These are phyloP conservation scores for Bjerkandera adusta DNA, from an alignment of 1,284 basidiomycete species.

Conservation along the genomic window DNA sequence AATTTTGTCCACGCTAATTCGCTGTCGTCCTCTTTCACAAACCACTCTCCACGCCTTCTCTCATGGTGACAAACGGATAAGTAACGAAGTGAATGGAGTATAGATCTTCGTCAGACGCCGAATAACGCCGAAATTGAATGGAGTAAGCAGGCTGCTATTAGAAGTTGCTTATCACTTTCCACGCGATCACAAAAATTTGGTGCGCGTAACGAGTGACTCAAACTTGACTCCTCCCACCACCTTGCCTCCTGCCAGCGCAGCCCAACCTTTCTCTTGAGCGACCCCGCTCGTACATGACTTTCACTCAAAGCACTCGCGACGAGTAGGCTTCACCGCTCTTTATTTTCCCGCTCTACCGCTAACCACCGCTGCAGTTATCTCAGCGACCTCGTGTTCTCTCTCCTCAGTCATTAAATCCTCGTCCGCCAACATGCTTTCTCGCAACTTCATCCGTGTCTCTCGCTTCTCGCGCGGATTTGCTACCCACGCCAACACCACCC, in stretches of 20 bases:
- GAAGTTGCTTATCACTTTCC: neutral
- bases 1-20: no score
- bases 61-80: no score
- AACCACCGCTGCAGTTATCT: constrained; percentile 56
- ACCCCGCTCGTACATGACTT: constrained; percentile 67
- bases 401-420: constrained; percentile 54
- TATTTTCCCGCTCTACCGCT: neutral
- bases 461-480: constrained; percentile 59
- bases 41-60: no score
- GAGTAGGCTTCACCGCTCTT: constrained; percentile 49
- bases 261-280: constrained; percentile 21
- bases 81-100: no score
- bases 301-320: constrained; percentile 82
- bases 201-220: constrained; percentile 10
- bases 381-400: constrained; percentile 83
- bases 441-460: constrained; percentile 48
- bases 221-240: constrained; percentile 15
- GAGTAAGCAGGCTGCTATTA: no score
- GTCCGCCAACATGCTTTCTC: constrained; percentile 50
- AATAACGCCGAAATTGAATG: no score
- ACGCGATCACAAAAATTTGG: constrained; percentile 10
- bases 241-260: constrained; percentile 4
- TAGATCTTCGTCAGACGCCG: no score
- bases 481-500: constrained; percentile 53
- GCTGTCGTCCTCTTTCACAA: no score